Evolutionary conservation across 345 rosid species (phyloP), one percentile per base, ranked within the genome.

Genomic region (Ricinus communis): DNA sequence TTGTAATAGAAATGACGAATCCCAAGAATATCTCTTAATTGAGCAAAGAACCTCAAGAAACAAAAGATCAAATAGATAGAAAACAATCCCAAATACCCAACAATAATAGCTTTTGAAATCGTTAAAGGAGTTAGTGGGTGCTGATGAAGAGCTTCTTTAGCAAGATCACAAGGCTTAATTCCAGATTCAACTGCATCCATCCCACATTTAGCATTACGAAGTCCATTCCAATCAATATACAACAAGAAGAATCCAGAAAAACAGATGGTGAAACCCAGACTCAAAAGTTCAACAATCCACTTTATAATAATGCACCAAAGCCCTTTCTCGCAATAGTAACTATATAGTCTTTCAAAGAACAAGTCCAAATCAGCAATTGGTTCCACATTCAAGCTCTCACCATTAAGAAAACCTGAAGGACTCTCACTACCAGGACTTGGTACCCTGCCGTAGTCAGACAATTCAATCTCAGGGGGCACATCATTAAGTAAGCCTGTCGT

Each of bases 121-220:
- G 99, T 93, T 75, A 96, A 79, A 66, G 99, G 99, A 59, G 89
- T 85, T 77, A 96, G 84, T 22, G 98, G 99, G 76, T 93, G 96
- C 62, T 71, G 84, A 71, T 85, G 87, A 68, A 96, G 88, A 70
- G 98, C 99, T 88, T 93, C 98, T 78, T 88, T 91, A 24, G 87
- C 87, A 70, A 96, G 97, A 85, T 96, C 97, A 77, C 99, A 96
- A 19, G 96, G 99, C 86, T 84, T 93, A 64, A 81, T 90, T 74
- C 99, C 97, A 31, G 98, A 93, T 71, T 96, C 98, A 75, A 96
- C 90, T 4, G 99, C 97, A 85, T 96, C 92, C 93, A 96, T 88
- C 33, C 99, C 99, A 77, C 99, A 96, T 76, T 96, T 96, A 43
- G 99, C 99, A 79, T 93, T 93, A 68, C 91, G 87, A 74, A 96